These are phyloP conservation scores for Wallacemonas collosoma DNA, from an alignment of 208 protist genomes.

Conservation along the genomic window DNA sequence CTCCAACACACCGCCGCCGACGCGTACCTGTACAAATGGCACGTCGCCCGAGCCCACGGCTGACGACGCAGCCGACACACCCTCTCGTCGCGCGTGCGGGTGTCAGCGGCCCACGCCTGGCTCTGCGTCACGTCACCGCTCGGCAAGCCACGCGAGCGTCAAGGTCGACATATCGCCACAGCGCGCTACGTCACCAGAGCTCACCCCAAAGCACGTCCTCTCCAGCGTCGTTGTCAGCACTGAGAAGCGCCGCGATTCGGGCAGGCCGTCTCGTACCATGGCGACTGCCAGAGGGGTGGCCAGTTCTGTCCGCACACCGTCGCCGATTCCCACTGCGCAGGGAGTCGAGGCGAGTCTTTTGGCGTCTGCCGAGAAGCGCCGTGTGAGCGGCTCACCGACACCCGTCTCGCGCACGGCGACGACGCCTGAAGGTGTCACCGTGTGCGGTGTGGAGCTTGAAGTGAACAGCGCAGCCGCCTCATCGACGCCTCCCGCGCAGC, in stretches of 20 bases:
- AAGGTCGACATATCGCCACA: conserved; percentile 6
- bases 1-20: neutral
- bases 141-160: conserved; percentile 25
- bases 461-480: neutral
- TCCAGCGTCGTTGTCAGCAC: conserved; percentile 29
- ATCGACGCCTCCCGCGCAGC: too few species aligned
- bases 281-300: neutral
- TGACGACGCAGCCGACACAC: neutral
- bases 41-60: neutral
- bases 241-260: conserved; percentile 25
- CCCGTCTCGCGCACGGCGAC: conserved; percentile 17
- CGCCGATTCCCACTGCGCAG: conserved; percentile 31
- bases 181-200: conserved; percentile 38
- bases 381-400: conserved; percentile 20
- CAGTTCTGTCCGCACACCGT: conserved; percentile 24
- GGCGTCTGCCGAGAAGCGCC: conserved; percentile 33
- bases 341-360: conserved; percentile 36
- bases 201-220: conserved; percentile 46
- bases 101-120: conserved; percentile 26
- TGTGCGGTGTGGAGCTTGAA: neutral
- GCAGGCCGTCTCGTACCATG: neutral
- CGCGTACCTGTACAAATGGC: too few species aligned
- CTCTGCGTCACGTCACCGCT: conserved; percentile 15
- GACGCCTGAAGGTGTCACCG: neutral
- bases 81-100: conserved; percentile 16